Base-by-base conservation (phyloP, 495 filamentous ascomycete species). In the Aspergillus steynii region DNA sequence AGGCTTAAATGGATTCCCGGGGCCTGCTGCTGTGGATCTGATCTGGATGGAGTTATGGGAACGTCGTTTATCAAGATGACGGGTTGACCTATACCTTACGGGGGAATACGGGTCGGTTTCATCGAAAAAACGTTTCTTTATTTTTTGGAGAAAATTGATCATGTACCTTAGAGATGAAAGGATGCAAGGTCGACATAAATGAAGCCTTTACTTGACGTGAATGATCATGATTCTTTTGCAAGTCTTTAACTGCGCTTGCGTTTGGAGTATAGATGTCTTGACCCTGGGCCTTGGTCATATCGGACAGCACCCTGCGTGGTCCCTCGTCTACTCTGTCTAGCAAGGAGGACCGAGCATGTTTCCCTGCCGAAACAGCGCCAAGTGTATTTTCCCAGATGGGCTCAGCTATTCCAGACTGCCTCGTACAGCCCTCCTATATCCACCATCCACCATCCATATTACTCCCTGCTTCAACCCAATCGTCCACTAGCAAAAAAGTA, bases 181-280 rank as follows among this genome's bases (percentile, higher is more conserved):
- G 75, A 76, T 79, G 77, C 77, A 76, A 42, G 71, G 71, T 77
- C 72, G 74, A 73, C 71, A 63, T 68, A 62, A 71, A 71, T 68
- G 68, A 71, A 71, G 64, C 51, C 60, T 66, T 67, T 66, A 63
- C 69, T 75, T 79, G 74, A 75, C 72, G 77, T 77, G 74, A 77
- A 73, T 70, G 49, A 66, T 69, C 55, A 65, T 56, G 48, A 62
- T 56, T 60, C 65, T 12, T 56, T 3, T 28, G 14, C 20, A 8
- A 10, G 49, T 55, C 50, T 14, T 8, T 42, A 12, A 8, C 9
- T 7, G 5, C 34, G 8, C 20, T 20, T 20, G 20, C 20, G 0
- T 20, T 20, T 20, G 20, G 20, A 20, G 20, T 20, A 20, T 20
- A 20, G 20, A 20, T 20, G 20, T 0, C 1, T 48, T 31, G 56